Conservation (phyloP, 768 basidiomycete species). For the Tulasnella sp. region DNA sequence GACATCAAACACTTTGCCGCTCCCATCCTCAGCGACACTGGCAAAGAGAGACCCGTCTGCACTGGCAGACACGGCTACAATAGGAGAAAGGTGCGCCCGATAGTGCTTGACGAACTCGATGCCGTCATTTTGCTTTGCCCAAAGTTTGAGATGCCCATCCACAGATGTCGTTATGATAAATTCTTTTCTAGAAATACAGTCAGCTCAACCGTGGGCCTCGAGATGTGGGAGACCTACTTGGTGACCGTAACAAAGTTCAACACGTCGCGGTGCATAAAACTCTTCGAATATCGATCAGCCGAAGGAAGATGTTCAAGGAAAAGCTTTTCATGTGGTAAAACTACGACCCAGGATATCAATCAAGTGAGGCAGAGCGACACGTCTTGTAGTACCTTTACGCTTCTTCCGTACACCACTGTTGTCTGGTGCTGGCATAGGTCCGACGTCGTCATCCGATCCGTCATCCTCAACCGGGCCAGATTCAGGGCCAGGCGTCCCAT, state of each 20-base stretch:
- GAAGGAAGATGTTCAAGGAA: conserved; percentile 87
- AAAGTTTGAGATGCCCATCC: conserved; percentile 93
- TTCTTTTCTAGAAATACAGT: conserved; percentile 53
- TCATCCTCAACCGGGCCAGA: conserved; percentile 28
- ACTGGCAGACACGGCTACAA: conserved; percentile 71
- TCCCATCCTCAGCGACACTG: conserved; percentile 82
- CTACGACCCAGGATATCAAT: conserved; percentile 37
- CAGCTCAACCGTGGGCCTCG: neutral
- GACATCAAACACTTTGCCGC: conserved; percentile 92
- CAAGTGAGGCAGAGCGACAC: conserved; percentile 14
- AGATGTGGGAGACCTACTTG: conserved; percentile 40
- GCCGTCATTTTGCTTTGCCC: conserved; percentile 94
- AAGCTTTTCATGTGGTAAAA: conserved; percentile 83
- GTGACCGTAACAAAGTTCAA: conserved; percentile 84
- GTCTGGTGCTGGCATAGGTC: conserved; percentile 75
- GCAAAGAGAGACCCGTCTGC: conserved; percentile 89
- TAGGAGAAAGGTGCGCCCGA: conserved; percentile 73
- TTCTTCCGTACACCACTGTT: conserved; percentile 52
- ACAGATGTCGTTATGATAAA: conserved; percentile 90
- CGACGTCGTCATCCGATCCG: conserved; percentile 64
- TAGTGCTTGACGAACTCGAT: conserved; percentile 99
- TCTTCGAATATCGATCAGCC: conserved; percentile 89
- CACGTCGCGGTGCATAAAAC: conserved; percentile 94
- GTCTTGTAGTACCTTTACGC: conserved; percentile 52
- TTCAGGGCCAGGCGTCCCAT: conserved; percentile 21